Evolutionary conservation across 176 grass and related monocot species (phyloP), one percentile per base, ranked within the genome.

Genomic region (Pontederia paniculata): DNA sequence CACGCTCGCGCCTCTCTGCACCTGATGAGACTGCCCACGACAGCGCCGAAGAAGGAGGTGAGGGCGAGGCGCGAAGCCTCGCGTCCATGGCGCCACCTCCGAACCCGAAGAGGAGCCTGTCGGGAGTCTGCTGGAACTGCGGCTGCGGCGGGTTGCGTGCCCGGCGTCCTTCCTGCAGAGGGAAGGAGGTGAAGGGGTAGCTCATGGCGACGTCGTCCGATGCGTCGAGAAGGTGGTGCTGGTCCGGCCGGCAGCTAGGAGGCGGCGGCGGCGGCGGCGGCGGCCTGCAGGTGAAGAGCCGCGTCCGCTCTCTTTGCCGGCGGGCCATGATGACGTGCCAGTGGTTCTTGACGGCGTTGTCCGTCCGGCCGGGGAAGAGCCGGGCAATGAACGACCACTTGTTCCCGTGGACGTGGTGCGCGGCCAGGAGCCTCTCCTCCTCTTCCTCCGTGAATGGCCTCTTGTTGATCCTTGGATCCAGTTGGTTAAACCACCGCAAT

Each of bases 271-370:
- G n/a, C n/a, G n/a, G 18, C 11, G 2, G 45, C 6, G 12, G 45
- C 3, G 44, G 13, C 14, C 42, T 20, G 28, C 44, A 54, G 25
- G 10, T 21, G 12, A 54, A 57, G 42, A 70, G 14, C 54, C 44
- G 45, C 9, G 67, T 57, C 16, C 41, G 21, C 44, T 58, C 67
- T 28, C 67, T 55, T 13, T 70, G 54, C 22, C 44, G 15, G 16
- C 67, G 53, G 15, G 67, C 67, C 54, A 50, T 70, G 67, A 70
- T 49, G 8, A 70, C 67, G 9, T 70, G 53, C 53, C 66, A 69
- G 19, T 69, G 66, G 52, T 69, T 69, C 66, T 69, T 69, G 19
- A 69, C 53, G 42, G 66, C 66, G 20, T 69, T 69, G 52, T 69
- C 66, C 0, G 66, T 69, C 20, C 66, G 12, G 1, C 66, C 66